phyloP scores from a whole-genome alignment of 164 flowering plant species.

The Echeveria elegans region DNA sequence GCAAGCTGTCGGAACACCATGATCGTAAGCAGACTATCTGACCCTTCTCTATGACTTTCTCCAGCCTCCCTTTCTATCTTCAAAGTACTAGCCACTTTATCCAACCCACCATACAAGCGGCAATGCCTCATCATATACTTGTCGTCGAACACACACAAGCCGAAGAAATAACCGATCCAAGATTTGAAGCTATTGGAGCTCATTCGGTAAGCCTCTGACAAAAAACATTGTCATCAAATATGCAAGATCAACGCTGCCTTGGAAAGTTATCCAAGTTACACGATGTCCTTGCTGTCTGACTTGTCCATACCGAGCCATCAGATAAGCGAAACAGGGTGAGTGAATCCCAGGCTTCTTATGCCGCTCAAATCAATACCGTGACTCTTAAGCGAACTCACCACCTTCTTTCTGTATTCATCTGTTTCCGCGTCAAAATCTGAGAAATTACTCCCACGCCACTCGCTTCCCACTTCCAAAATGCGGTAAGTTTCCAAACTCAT shows the following conservation, averaged over 20 bases:
- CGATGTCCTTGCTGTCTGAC: too few relatives aligned
- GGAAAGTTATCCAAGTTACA: neutral
- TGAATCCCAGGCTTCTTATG: neutral
- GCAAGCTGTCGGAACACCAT: too few relatives aligned
- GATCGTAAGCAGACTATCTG: neutral
- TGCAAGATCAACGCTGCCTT: neutral
- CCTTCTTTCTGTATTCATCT: neutral
- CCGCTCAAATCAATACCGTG: neutral
- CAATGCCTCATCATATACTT: neutral
- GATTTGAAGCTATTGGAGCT: neutral
- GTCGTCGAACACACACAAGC: neutral
- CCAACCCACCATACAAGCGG: neutral
- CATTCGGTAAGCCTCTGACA: neutral
- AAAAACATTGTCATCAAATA: neutral
- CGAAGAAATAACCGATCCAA: neutral
- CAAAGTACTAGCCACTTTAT: neutral
- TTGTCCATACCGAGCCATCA: neutral
- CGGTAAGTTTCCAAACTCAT: too few relatives aligned
- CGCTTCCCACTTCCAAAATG: too few relatives aligned
- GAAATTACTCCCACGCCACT: neutral
- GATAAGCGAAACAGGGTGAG: neutral
- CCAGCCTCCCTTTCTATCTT: neutral
- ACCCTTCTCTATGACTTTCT: neutral
- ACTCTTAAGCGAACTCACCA: neutral
- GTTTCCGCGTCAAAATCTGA: neutral